These are phyloP conservation scores for slime mould (Dictyostelium discoideum) DNA, from an alignment of 78 protist species.

Conservation along the genomic window DNA sequence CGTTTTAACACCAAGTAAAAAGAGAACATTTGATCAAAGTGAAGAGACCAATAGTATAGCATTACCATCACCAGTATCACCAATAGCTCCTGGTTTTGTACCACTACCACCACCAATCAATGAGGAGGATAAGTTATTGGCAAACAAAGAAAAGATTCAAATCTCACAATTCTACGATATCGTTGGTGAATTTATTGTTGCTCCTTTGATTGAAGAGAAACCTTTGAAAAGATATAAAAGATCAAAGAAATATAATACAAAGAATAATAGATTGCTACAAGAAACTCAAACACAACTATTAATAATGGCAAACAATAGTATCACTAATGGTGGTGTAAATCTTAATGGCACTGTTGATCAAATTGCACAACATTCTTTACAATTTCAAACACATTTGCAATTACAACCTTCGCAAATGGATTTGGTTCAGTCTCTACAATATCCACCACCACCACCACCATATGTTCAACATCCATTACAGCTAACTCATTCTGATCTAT, in stretches of 20 bases:
- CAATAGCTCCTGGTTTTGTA: not conserved
- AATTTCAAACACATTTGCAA: not conserved
- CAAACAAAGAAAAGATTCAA: not conserved
- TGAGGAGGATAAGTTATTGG: not conserved
- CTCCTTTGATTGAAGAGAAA: not conserved
- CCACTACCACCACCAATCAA: not conserved
- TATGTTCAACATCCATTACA: not conserved
- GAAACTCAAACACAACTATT: not conserved
- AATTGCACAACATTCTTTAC: not conserved
- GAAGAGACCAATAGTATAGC: not conserved
- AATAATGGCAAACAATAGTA: not conserved
- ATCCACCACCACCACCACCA: not conserved
- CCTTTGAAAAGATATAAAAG: conserved; percentile 12
- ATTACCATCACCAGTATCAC: not conserved
- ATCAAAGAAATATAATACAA: conserved; percentile 3
- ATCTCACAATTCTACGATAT: not conserved
- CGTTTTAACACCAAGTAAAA: not conserved
- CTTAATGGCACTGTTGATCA: not conserved
- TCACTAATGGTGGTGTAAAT: not conserved
- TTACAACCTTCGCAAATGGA: not conserved
- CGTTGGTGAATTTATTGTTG: not conserved
- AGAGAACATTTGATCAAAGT: not conserved
- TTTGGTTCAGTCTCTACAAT: not conserved
- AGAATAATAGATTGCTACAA: not conserved
- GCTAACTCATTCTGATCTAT: not conserved